Base-by-base conservation (phyloP, 2,329 filamentous ascomycete genomes). In the Bipolaris zeicola region DNA sequence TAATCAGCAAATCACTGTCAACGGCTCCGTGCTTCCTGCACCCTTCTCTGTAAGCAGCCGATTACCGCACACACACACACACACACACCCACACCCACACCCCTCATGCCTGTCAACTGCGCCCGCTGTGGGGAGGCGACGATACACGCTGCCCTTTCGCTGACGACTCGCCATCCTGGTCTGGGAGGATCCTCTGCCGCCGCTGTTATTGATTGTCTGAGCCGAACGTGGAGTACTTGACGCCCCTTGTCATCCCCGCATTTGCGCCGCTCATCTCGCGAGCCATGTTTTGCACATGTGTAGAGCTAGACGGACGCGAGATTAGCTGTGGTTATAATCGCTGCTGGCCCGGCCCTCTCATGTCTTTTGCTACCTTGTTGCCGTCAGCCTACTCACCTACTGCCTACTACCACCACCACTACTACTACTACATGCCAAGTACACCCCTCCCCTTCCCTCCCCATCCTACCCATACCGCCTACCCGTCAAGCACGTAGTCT, bases 211-310 rank as follows among this genome's bases (percentile, higher is more conserved):
- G 48, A 67, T 67, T 65, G 64, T 67, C 63, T 64, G 66, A 60
- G 62, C 61, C 63, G 56, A 58, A 59, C 72, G 69, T 72, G 71
- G 70, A 72, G 70, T 67, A 57, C 63, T 52, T 53, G 55, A 52
- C 52, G 62, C 65, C 64, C 69, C 63, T 66, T 66, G 58, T 63
- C 67, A 63, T 65, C 72, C 71, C 72, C 71, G 72, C 72, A 73
- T 65, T 66, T 58, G 61, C 69, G 63, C 55, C 66, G 58, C 57
- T 70, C 72, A 68, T 72, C 62, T 72, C 65, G 65, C 62, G 58
- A 59, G 64, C 61, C 54, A 33, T 50, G 62, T 59, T 68, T 63
- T 58, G 57, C 45, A 59, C 50, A 45, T 58, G 38, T 60, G 45
- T 54, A 54, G 52, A 58, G 64, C 61, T 64, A 67, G 59, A 16